Evolutionary conservation across 345 rosid species (phyloP), one percentile per base, ranked within the genome.

Genomic region (Gossypium longicalyx): DNA sequence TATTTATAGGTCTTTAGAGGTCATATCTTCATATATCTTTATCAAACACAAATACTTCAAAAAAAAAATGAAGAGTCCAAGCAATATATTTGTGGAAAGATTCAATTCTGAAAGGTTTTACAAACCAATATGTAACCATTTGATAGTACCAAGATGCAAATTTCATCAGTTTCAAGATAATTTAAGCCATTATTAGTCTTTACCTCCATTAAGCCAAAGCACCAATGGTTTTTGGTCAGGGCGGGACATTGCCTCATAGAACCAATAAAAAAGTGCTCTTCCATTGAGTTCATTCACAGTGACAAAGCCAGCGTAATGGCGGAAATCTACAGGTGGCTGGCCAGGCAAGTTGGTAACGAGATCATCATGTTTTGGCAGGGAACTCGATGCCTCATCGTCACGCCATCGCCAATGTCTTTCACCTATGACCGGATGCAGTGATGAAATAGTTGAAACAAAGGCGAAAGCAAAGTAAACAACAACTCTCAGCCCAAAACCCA

Each of bases 131-230:
- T 34, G 38, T 34, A 4, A 34, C 41, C 41, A 4, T 34, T 34
- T 34, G 41, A 7, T 53, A n/a, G 2, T 53, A 19, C 4, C 0
- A 27, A 65, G 23, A 66, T 25, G 11, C 4, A 75, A 62, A 63
- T 49, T 29, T 60, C 17, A 25, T 23, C 11, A 45, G 15, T 19
- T 58, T 41, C 45, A 47, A 43, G 27, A 61, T 15, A 73, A 44
- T 25, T 10, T 45, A 38, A 45, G 44, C 1, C 10, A 45, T 34
- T 4, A 34, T 45, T 17, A 74, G 41, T 34, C 41, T 34, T 75
- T 89, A 94, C 98, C 98, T 89, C 98, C 98, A 83, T 92, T 94
- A 43, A 94, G 97, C 98, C 97, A 92, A 19, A 94, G 86, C 25
- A 94, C 98, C 52, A 94, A 76, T 61, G 98, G 97, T 43, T 88